phyloP scores from a whole-genome alignment of 2,329 filamentous ascomycete species.

The Xylaria sp. region DNA sequence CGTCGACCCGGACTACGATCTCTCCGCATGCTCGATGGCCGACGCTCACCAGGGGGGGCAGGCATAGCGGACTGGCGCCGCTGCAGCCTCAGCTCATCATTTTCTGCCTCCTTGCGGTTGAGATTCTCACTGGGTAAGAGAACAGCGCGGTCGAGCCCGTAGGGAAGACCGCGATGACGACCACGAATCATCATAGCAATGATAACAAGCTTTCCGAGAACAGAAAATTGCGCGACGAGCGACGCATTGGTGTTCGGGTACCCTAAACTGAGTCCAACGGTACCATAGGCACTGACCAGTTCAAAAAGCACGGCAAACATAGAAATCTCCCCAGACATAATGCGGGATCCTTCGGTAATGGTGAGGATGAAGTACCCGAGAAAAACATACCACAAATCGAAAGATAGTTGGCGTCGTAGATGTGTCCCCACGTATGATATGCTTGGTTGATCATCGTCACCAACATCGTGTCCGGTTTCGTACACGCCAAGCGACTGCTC shows the following conservation, averaged over 20 bases:
- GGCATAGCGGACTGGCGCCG: slow-evolving; percentile 47
- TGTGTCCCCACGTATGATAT: slow-evolving; percentile 90
- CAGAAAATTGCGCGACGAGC: slow-evolving; percentile 80
- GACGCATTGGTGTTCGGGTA: slow-evolving; percentile 77
- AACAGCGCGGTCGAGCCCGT: slow-evolving; percentile 67
- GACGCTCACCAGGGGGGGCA: slow-evolving; percentile 27
- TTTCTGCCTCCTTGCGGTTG: slow-evolving; percentile 58
- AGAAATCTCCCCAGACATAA: slow-evolving; percentile 68
- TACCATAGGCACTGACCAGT: slow-evolving; percentile 89
- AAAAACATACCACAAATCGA: slow-evolving; percentile 97
- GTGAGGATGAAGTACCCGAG: slow-evolving; percentile 90
- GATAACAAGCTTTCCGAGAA: slow-evolving; percentile 72
- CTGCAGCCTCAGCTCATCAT: slow-evolving; percentile 47
- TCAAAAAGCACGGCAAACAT: slow-evolving; percentile 80
- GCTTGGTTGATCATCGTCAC: slow-evolving; percentile 59
- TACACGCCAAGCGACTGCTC: slow-evolving; percentile 84
- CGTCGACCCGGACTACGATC: slow-evolving; percentile 39
- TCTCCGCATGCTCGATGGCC: slow-evolving; percentile 31
- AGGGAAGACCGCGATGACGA: slow-evolving; percentile 70
- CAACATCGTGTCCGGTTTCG: slow-evolving; percentile 54
- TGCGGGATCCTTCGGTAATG: slow-evolving; percentile 79
- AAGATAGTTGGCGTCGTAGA: slow-evolving; percentile 90
- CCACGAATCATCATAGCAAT: slow-evolving; percentile 73
- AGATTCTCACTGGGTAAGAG: slow-evolving; percentile 63
- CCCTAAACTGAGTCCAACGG: slow-evolving; percentile 88